phyloP scores from a whole-genome alignment of 2,329 filamentous ascomycete species.

The Thielaviopsis cerberus region DNA sequence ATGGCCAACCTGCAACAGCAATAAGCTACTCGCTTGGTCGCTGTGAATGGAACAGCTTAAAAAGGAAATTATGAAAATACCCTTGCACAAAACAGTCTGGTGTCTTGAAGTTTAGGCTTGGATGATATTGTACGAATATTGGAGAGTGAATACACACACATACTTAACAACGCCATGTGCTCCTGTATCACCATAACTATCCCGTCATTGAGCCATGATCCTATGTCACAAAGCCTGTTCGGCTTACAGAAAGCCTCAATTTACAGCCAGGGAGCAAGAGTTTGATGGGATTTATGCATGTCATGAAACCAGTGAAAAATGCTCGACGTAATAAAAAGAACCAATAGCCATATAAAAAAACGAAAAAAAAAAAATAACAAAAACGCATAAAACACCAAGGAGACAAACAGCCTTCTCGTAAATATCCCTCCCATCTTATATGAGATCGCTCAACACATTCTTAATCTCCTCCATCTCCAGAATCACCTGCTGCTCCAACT shows the following conservation, averaged over 20 bases:
- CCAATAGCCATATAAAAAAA: neutral
- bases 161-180: neutral
- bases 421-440: constrained; percentile 18
- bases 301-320: neutral
- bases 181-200: neutral
- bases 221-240: too few relatives aligned
- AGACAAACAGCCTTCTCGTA: neutral
- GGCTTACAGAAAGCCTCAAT: too few relatives aligned
- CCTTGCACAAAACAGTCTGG: neutral
- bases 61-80: neutral
- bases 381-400: constrained; percentile 2
- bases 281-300: neutral
- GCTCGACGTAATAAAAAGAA: neutral
- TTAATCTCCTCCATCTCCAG: constrained; percentile 44
- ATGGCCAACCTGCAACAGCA: constrained; percentile 26
- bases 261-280: neutral
- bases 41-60: neutral
- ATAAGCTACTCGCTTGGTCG: neutral
- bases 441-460: constrained; percentile 34
- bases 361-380: constrained; percentile 3
- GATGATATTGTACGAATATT: constrained; percentile 1
- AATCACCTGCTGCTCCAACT: constrained; percentile 60
- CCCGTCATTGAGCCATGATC: too few relatives aligned
- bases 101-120: neutral
- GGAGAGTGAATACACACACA: neutral